These are phyloP conservation scores for Spencermartinsiella europaea DNA, from an alignment of 805 yeast genomes.

Conservation along the genomic window DNA sequence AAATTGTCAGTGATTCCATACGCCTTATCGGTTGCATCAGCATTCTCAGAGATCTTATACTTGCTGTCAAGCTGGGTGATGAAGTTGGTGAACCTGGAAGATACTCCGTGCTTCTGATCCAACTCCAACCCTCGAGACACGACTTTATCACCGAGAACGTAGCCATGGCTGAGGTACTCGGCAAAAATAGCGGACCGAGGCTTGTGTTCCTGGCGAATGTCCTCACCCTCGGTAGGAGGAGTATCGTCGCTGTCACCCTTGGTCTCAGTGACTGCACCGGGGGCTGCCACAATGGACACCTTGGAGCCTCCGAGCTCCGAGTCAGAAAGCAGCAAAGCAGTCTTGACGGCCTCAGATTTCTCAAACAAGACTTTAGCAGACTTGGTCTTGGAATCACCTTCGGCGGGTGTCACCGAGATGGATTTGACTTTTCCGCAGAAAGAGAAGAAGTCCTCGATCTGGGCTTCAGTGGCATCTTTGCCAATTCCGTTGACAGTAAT, in stretches of 20 bases:
- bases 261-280: slow-evolving; percentile 25
- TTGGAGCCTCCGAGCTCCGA: slow-evolving; percentile 63
- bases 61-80: slow-evolving; percentile 51
- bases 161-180: slow-evolving; percentile 70
- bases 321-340: slow-evolving; percentile 66
- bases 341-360: slow-evolving; percentile 55
- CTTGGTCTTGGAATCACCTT: slow-evolving; percentile 32
- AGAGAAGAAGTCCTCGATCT: slow-evolving; percentile 61
- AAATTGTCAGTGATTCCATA: slow-evolving; percentile 39
- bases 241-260: slow-evolving; percentile 16
- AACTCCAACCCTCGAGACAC: slow-evolving; percentile 55
- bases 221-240: slow-evolving; percentile 32
- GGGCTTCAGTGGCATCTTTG: slow-evolving; percentile 41
- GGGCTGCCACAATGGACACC: slow-evolving; percentile 41
- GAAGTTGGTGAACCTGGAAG: slow-evolving; percentile 52
- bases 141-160: slow-evolving; percentile 56
- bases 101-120: slow-evolving; percentile 60
- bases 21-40: slow-evolving; percentile 39
- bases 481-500: slow-evolving; percentile 57
- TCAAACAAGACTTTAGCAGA: slow-evolving; percentile 50
- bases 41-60: slow-evolving; percentile 56
- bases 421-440: slow-evolving; percentile 59
- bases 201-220: slow-evolving; percentile 67
- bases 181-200: slow-evolving; percentile 74
- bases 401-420: slow-evolving; percentile 23